Conservation (phyloP, 2,329 filamentous ascomycete genomes). For the Talaromyces sp. region DNA sequence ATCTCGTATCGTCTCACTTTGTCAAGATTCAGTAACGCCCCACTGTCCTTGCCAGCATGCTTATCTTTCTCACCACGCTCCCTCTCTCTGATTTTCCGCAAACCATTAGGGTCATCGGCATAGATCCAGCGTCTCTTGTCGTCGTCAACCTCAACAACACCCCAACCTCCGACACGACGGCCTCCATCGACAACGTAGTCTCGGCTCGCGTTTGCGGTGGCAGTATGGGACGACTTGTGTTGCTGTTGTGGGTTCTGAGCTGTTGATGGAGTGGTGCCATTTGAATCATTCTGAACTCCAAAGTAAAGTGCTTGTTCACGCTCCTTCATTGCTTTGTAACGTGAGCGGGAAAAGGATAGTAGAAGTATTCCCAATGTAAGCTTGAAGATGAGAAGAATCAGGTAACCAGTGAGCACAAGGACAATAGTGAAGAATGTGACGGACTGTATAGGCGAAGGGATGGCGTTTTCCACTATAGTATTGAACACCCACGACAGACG, state of each 20-base stretch:
- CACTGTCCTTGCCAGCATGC: conserved; percentile 31
- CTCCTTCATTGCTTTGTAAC: conserved; percentile 76
- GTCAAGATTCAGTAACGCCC: conserved; percentile 56
- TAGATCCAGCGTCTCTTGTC: conserved; percentile 84
- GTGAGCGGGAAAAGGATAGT: conserved; percentile 68
- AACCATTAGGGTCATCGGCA: conserved; percentile 70
- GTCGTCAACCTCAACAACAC: conserved; percentile 80
- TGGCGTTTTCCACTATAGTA: conserved; percentile 36
- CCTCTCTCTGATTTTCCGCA: conserved; percentile 59
- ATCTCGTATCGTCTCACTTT: conserved; percentile 80
- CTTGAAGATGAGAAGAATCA: conserved; percentile 78
- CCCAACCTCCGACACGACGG: conserved; percentile 73
- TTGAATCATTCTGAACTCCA: background rate
- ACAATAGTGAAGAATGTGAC: conserved; percentile 60
- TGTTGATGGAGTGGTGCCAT: background rate
- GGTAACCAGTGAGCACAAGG: conserved; percentile 77
- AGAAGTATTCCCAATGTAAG: conserved; percentile 84
- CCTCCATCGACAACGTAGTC: conserved; percentile 62
- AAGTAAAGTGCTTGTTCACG: conserved; percentile 48
- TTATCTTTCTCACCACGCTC: conserved; percentile 60
- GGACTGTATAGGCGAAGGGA: conserved; percentile 38
- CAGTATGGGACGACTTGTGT: conserved; percentile 17
- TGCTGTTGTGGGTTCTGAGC: conserved; percentile 1
- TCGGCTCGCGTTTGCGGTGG: conserved; percentile 29
- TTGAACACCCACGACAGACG: conserved; percentile 36